phyloP scores from a whole-genome alignment of 2,329 filamentous ascomycete species.

The Sphaerostilbella broomeana region DNA sequence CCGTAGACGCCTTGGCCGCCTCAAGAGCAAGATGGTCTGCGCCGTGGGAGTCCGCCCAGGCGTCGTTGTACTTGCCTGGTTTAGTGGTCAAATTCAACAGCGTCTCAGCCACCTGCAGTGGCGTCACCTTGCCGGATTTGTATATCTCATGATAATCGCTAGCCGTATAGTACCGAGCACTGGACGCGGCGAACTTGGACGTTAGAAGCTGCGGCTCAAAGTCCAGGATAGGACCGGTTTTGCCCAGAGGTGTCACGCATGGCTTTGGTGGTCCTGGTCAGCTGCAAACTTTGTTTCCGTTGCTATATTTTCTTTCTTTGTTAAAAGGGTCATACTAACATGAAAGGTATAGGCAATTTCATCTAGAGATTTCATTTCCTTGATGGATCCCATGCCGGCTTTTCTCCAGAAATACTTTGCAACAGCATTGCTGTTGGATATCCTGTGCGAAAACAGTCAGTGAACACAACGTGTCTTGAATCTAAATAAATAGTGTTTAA shows the following conservation, averaged over 20 bases:
- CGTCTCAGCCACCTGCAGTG: constrained; percentile 62
- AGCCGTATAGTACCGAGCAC: constrained; percentile 58
- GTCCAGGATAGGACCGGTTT: constrained; percentile 31
- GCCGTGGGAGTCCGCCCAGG: constrained; percentile 63
- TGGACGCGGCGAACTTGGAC: constrained; percentile 33
- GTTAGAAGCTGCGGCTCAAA: constrained; percentile 36
- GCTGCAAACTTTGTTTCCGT: too few species aligned
- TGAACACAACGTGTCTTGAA: background rate
- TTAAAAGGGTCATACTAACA: too few species aligned
- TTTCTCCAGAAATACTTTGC: constrained; percentile 65
- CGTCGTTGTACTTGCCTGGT: constrained; percentile 57
- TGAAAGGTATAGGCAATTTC: constrained; percentile 41
- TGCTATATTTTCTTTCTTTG: too few species aligned
- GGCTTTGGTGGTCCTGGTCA: too few species aligned
- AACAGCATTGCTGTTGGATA: constrained; percentile 53
- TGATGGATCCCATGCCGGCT: constrained; percentile 48
- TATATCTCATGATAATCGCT: constrained; percentile 75
- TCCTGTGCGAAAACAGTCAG: constrained; percentile 33
- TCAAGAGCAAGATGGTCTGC: constrained; percentile 51
- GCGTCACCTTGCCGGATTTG: constrained; percentile 61
- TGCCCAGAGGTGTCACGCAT: constrained; percentile 46
- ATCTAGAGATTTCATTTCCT: constrained; percentile 40
- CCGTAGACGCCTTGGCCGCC: constrained; percentile 66
- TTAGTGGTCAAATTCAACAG: constrained; percentile 62
- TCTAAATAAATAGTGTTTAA: background rate